phyloP scores from a whole-genome alignment of 768 basidiomycete species.

The Amanita pallidorosea region DNA sequence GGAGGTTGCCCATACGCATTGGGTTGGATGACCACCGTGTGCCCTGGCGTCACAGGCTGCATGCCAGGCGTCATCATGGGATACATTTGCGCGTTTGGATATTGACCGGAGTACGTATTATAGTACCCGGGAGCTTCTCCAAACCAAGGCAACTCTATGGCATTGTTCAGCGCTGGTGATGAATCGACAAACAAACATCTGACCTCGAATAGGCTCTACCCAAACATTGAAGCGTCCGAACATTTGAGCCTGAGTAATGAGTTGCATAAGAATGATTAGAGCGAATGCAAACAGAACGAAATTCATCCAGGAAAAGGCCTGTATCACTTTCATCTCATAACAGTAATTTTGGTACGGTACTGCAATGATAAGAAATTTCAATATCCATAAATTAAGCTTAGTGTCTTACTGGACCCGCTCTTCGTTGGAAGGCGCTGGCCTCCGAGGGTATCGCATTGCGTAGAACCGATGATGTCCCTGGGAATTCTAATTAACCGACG shows the following conservation, averaged over 20 bases:
- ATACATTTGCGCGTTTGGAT: constrained; percentile 24
- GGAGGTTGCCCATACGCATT: constrained; percentile 48
- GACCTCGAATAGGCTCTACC: constrained; percentile 46
- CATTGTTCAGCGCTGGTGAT: background rate
- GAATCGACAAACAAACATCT: background rate
- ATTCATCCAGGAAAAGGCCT: constrained; percentile 70
- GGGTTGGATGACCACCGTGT: constrained; percentile 61
- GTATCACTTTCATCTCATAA: constrained; percentile 71
- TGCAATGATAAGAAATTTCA: constrained; percentile 16
- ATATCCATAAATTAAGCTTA: background rate
- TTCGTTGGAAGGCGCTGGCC: constrained; percentile 37
- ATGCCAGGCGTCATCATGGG: constrained; percentile 10
- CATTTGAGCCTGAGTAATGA: constrained; percentile 43
- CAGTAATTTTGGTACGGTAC: constrained; percentile 50
- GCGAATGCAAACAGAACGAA: constrained; percentile 40
- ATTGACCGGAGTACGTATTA: constrained; percentile 22
- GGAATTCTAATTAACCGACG: background rate
- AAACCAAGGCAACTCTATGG: constrained; percentile 64
- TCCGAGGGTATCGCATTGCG: constrained; percentile 46
- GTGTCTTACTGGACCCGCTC: constrained; percentile 39
- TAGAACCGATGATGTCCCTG: constrained; percentile 60
- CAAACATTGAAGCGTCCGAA: constrained; percentile 47
- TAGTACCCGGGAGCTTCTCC: constrained; percentile 60
- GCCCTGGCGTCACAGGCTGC: constrained; percentile 30
- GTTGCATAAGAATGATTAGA: constrained; percentile 42